Evolutionary conservation across 441 rosid species (phyloP), one percentile per base, ranked within the genome.

Genomic region (Codiaeum variegatum): DNA sequence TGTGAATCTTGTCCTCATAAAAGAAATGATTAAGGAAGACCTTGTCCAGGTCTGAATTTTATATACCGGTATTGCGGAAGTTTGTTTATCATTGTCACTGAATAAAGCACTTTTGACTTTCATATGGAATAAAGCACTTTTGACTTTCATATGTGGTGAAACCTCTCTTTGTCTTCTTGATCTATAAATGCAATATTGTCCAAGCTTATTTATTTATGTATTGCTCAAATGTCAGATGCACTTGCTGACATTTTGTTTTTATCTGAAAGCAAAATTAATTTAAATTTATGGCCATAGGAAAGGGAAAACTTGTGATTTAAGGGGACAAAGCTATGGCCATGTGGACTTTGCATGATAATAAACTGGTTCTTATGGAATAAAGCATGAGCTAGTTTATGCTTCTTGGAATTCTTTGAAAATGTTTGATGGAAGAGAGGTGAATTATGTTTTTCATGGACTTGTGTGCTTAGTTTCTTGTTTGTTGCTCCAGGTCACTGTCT

Each of bases 401-500:
- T 72, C 6, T 16, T 31, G 36, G 21, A 62, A 36, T 36, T 72
- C 10, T n/a, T 64, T 36, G 29, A 28, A 38, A 19, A 55, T 32
- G 38, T 2, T 55, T 64, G 52, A 42, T 55, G 18, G 40, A 54
- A 73, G 38, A 24, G 47, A 2, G 19, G 40, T 38, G 38, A 12
- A 40, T 40, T 26, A 40, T 38, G 54, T 11, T 49, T 62, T 54
- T 42, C 28, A 11, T 38, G 26, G 29, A 16, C n/a, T 49, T 40
- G 21, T 38, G 18, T n/a, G 38, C 21, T 38, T 34, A 23, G 42
- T 32, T 13, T 71, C 9, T 62, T 46, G 34, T 21, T 34, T 18
- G 19, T 31, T 72, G 58, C 68, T 66, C 52, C 31, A 59, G 60
- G 36, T 58, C 56, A 23, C 71, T 10, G n/a, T n/a, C n/a, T n/a